Evolutionary conservation across 116 monocot species (phyloP).

Genomic region (Iris pallida): DNA sequence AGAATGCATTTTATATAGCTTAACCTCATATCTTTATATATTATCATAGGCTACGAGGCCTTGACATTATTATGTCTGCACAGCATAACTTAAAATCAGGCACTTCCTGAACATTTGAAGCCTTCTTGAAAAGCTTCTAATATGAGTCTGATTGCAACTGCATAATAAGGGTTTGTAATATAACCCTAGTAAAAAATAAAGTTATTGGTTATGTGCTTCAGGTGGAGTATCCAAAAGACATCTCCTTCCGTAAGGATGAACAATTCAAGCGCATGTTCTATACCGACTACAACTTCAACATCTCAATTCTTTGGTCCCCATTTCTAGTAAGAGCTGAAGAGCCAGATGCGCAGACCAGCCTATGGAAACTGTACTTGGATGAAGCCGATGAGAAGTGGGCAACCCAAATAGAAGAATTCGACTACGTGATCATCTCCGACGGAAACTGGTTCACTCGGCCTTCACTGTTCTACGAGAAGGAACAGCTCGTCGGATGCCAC

Average conservation of each 20-base stretch:
- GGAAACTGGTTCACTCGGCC: slow-evolving; percentile 69
- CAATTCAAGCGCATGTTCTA: slow-evolving; percentile 32
- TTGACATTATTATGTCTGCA: too few relatives aligned
- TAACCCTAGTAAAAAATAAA: not conserved
- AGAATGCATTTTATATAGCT: too few relatives aligned
- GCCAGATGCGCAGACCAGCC: not conserved
- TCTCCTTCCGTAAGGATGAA: slow-evolving; percentile 16
- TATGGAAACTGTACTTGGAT: slow-evolving; percentile 46
- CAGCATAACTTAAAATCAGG: too few relatives aligned
- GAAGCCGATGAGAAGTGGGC: slow-evolving; percentile 40
- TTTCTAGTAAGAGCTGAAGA: slow-evolving; percentile 30
- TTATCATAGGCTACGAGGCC: too few relatives aligned
- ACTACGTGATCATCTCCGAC: slow-evolving; percentile 47
- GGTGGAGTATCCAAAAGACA: slow-evolving; percentile 38
- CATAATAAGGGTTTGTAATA: too few relatives aligned
- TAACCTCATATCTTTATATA: too few relatives aligned
- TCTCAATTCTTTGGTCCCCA: slow-evolving; percentile 41
- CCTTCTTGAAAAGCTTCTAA: too few relatives aligned
- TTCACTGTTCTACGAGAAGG: slow-evolving; percentile 22
- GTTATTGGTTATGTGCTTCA: not conserved
- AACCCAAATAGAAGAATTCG: slow-evolving; percentile 21
- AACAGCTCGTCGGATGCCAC: slow-evolving; percentile 35
- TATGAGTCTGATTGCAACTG: too few relatives aligned
- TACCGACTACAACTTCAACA: slow-evolving; percentile 37
- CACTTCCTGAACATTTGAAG: too few relatives aligned